A percentile compares a stretch with the other conserved stretches of the same genome.
These are phyloP conservation scores for Kodamaea kaohsiungensis DNA, from an alignment of 805 yeast genomes.

Conservation along the genomic window DNA sequence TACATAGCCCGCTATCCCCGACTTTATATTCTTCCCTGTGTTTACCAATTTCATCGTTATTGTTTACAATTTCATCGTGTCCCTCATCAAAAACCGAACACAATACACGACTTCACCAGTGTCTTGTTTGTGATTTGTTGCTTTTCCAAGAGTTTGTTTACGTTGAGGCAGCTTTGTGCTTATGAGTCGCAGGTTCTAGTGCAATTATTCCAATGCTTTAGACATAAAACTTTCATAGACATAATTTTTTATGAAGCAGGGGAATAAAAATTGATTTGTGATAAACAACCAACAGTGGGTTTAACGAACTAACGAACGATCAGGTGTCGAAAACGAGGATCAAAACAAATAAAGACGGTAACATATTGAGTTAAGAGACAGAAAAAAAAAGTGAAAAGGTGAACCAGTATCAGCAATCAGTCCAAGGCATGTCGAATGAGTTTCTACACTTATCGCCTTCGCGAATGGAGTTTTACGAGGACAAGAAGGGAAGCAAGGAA, in stretches of 20 bases:
- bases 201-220: background rate
- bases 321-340: background rate
- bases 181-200: background rate
- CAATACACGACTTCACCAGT: background rate
- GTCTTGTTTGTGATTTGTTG: background rate
- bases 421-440: conserved; percentile 26
- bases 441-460: conserved; percentile 40
- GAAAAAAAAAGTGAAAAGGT: background rate
- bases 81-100: background rate
- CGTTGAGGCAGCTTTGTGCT: background rate
- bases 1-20: background rate
- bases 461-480: conserved; percentile 9
- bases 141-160: background rate
- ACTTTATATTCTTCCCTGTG: background rate
- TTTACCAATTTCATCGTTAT: background rate
- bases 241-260: background rate
- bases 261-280: background rate
- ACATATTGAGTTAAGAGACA: background rate
- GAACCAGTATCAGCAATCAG: no score
- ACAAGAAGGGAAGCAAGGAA: background rate
- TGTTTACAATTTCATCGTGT: background rate
- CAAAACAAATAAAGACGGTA: background rate
- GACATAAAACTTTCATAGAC: background rate
- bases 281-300: background rate
- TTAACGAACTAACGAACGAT: background rate